These are phyloP conservation scores for Volutella citrinella DNA, from an alignment of 2,329 filamentous ascomycete genomes.

Conservation along the genomic window DNA sequence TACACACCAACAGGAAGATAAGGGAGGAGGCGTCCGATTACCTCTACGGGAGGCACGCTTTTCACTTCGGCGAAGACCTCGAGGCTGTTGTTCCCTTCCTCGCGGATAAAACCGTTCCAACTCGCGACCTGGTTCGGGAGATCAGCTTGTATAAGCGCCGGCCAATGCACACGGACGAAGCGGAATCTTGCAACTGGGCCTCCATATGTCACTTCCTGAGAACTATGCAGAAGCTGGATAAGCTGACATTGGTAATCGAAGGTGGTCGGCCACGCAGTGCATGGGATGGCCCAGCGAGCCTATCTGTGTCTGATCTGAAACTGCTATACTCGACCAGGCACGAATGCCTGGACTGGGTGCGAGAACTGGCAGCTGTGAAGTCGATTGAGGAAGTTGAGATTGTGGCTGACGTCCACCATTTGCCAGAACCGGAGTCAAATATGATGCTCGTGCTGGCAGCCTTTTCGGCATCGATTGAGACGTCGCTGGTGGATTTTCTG, in stretches of 20 bases:
- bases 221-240: slow-evolving; percentile 35
- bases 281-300: slow-evolving; percentile 48
- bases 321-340: slow-evolving; percentile 42
- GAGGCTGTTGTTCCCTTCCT: slow-evolving; percentile 61
- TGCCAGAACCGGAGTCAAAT: slow-evolving; percentile 49
- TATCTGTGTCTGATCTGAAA: slow-evolving; percentile 45
- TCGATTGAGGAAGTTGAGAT: slow-evolving; percentile 50
- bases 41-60: slow-evolving; percentile 54
- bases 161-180: slow-evolving; percentile 37
- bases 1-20: slow-evolving; percentile 45
- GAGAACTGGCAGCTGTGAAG: slow-evolving; percentile 49
- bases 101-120: slow-evolving; percentile 49
- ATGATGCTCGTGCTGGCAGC: slow-evolving; percentile 57
- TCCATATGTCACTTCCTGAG: slow-evolving; percentile 48
- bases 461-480: slow-evolving; percentile 58
- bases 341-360: slow-evolving; percentile 56
- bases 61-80: slow-evolving; percentile 58
- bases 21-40: slow-evolving; percentile 54
- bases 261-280: slow-evolving; percentile 49
- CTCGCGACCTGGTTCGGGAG: slow-evolving; percentile 44
- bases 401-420: slow-evolving; percentile 50
- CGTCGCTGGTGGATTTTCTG: slow-evolving; percentile 52
- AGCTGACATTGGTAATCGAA: slow-evolving; percentile 50
- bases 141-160: slow-evolving; percentile 54
- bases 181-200: slow-evolving; percentile 49